Conservation (phyloP, 768 basidiomycete genomes). For the Boletus rex-veris region DNA sequence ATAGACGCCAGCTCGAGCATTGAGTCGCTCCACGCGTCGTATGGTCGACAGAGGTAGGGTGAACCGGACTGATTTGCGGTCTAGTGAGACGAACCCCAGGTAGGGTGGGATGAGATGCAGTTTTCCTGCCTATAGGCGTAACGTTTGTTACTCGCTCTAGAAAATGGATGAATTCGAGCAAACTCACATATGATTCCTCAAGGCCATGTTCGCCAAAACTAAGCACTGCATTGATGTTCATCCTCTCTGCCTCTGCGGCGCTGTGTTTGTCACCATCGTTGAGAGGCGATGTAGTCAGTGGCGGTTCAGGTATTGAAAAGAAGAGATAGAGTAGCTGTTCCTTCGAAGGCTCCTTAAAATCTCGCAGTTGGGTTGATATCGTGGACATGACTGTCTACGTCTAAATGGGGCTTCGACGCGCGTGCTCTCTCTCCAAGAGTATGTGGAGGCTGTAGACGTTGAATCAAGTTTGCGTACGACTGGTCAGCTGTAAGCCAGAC, state of each 20-base stretch:
- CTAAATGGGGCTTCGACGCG: constrained; percentile 1
- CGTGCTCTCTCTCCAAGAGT: neutral
- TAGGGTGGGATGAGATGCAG: constrained; percentile 86
- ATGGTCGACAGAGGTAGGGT: constrained; percentile 90
- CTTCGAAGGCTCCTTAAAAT: constrained; percentile 90
- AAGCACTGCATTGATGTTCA: constrained; percentile 88
- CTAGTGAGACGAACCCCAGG: constrained; percentile 85
- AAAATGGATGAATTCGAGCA: neutral
- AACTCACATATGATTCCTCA: constrained; percentile 90
- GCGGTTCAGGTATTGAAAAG: constrained; percentile 71
- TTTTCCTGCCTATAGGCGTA: constrained; percentile 70
- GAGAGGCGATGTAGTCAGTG: constrained; percentile 14
- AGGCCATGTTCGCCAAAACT: constrained; percentile 74
- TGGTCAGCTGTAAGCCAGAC: neutral
- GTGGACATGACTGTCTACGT: constrained; percentile 53
- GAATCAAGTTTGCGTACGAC: neutral
- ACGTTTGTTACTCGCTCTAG: neutral
- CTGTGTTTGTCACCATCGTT: constrained; percentile 24
- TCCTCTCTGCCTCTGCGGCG: constrained; percentile 51
- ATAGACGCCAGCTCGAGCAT: constrained; percentile 91
- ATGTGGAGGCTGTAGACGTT: neutral
- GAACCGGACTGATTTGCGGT: constrained; percentile 88
- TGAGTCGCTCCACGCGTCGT: constrained; percentile 89
- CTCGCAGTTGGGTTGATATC: constrained; percentile 82
- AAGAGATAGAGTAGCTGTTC: constrained; percentile 81